Conservation (phyloP, 208 protist genomes). For the Trichomonas tenax region DNA sequence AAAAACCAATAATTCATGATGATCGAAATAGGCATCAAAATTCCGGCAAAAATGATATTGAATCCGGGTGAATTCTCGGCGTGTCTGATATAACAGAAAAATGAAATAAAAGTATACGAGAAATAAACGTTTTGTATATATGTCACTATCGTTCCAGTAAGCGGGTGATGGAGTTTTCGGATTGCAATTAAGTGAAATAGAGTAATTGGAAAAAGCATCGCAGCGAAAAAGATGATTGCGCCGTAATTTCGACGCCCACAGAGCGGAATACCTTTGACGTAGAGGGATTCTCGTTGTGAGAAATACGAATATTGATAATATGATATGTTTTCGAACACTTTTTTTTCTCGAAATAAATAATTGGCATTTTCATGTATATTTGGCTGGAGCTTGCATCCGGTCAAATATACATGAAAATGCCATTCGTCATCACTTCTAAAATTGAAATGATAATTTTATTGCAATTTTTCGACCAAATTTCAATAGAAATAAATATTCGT, state of each 20-base stretch:
- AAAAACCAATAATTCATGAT: neutral
- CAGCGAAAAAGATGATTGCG: neutral
- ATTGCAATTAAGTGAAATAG: neutral
- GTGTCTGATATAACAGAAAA: neutral
- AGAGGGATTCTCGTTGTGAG: no score
- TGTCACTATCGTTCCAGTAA: neutral
- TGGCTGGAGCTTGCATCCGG: no score
- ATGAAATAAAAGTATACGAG: neutral
- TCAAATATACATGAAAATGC: no score
- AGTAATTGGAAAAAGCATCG: neutral
- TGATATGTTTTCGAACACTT: no score
- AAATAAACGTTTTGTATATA: neutral
- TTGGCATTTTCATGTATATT: no score
- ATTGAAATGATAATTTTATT: no score
- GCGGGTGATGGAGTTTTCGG: neutral
- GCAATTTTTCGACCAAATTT: no score
- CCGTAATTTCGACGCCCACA: neutral
- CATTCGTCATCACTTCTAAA: no score
- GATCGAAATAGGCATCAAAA: neutral
- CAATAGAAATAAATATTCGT: no score
- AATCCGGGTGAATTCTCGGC: neutral
- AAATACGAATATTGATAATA: no score
- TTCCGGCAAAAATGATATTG: neutral
- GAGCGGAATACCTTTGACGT: no score
- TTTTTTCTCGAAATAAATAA: no score